These are phyloP conservation scores for Lactifluus echinatus DNA, from an alignment of 768 basidiomycete genomes.

Conservation along the genomic window DNA sequence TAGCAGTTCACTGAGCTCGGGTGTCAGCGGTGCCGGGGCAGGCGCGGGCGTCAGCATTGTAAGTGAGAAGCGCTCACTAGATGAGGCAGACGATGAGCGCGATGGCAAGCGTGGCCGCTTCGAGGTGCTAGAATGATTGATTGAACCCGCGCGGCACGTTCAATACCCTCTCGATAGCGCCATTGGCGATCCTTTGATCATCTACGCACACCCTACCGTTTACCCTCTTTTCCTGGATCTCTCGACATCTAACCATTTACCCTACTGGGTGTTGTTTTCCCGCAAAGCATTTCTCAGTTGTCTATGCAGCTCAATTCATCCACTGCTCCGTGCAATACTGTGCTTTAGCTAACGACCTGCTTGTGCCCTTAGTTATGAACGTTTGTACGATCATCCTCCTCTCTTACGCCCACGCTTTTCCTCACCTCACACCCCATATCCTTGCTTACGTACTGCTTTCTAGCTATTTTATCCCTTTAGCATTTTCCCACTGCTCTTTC, in stretches of 20 bases:
- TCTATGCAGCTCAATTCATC: slow-evolving; percentile 4
- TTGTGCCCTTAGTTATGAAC: background rate
- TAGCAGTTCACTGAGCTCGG: slow-evolving; percentile 28
- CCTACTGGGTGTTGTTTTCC: background rate
- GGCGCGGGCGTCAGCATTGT: slow-evolving; percentile 30
- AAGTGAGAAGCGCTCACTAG: slow-evolving; percentile 21
- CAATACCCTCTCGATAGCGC: background rate
- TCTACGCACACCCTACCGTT: background rate
- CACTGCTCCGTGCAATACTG: slow-evolving; percentile 8
- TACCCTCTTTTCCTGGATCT: slow-evolving; percentile 6
- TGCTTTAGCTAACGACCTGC: slow-evolving; percentile 1
- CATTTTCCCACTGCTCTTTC: background rate
- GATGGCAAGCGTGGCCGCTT: slow-evolving; percentile 35
- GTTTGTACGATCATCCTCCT: slow-evolving; percentile 6
- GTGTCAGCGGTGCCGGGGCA: background rate
- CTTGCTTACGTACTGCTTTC: slow-evolving; percentile 2
- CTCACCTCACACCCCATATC: background rate
- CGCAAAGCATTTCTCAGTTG: background rate
- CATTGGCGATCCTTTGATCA: background rate
- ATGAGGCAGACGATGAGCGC: slow-evolving; percentile 28
- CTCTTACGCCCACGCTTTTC: background rate
- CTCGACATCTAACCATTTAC: slow-evolving; percentile 5
- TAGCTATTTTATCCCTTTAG: slow-evolving; percentile 12
- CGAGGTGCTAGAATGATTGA: slow-evolving; percentile 30
- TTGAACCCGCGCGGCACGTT: background rate